Conservation (phyloP, 139 green algal genomes). For the Chlorella sp. region DNA sequence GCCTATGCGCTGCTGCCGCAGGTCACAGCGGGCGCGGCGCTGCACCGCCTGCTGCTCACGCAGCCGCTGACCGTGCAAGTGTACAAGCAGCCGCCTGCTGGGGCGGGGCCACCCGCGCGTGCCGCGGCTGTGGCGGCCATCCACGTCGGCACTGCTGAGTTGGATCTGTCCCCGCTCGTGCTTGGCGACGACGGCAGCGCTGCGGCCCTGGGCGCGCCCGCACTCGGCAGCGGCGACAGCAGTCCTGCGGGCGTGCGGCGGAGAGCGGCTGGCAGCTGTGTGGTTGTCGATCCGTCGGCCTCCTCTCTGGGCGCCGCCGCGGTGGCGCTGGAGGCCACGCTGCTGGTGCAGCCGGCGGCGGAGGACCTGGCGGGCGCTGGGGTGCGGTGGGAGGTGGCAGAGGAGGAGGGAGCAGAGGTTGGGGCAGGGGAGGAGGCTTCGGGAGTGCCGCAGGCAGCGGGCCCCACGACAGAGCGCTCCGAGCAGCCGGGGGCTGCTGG, state of each 20-base stretch:
- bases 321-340: constrained; percentile 24
- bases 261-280: constrained; percentile 28
- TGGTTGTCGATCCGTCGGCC: constrained; percentile 28
- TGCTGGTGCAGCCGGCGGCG: too few relatives aligned
- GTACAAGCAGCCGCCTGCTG: not conserved
- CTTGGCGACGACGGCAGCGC: not conserved
- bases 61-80: constrained; percentile 21
- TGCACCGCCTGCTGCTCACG: constrained; percentile 11
- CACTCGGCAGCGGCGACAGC: not conserved
- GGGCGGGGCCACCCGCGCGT: not conserved
- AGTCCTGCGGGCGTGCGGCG: constrained; percentile 8
- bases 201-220: not conserved
- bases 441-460: too few relatives aligned
- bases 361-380: too few relatives aligned
- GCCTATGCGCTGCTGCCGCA: not conserved
- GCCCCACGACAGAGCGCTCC: too few relatives aligned
- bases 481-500: too few relatives aligned
- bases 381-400: too few relatives aligned
- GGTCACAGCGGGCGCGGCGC: constrained; percentile 7
- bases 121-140: not conserved
- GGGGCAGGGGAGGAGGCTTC: too few relatives aligned
- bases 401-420: too few relatives aligned
- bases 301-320: constrained; percentile 27
- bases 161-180: constrained; percentile 31
- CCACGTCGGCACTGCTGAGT: constrained; percentile 15